Percentiles rank a stretch among this genome's conserved stretches.
These are phyloP conservation scores for Circinella umbellata DNA, from an alignment of 371 early-diverging fungal species.

Conservation along the genomic window DNA sequence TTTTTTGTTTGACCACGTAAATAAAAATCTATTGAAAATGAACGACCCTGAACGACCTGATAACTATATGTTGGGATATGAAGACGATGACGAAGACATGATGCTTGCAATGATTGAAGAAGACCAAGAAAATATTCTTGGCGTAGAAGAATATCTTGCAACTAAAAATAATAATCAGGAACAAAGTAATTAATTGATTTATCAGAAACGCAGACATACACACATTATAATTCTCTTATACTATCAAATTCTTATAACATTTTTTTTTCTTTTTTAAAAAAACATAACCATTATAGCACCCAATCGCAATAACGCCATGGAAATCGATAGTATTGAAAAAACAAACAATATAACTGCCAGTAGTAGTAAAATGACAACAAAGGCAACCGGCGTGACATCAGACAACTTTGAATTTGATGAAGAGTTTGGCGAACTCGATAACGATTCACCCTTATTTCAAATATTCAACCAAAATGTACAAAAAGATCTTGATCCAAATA, in stretches of 20 bases:
- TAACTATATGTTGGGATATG: neutral
- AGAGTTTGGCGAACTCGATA: no score
- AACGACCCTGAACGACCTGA: neutral
- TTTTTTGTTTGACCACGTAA: no score
- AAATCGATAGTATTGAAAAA: neutral
- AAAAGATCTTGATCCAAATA: neutral
- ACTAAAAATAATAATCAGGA: neutral
- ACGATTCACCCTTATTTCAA: neutral
- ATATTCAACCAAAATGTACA: neutral
- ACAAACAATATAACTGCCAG: neutral
- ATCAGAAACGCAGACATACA: neutral
- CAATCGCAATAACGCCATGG: neutral
- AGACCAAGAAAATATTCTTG: conserved; percentile 1
- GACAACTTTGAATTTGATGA: neutral
- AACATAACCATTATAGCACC: neutral
- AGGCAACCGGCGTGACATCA: neutral
- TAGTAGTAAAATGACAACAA: neutral
- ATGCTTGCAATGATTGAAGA: conserved; percentile 4
- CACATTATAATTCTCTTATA: no score
- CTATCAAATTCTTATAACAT: no score
- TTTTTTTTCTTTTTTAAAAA: no score
- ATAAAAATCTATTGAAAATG: neutral
- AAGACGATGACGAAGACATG: neutral
- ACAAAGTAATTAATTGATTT: neutral
- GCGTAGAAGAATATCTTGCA: neutral